Base-by-base conservation (phyloP, 2,329 filamentous ascomycete species). In the Aspergillus hiratsukae region DNA sequence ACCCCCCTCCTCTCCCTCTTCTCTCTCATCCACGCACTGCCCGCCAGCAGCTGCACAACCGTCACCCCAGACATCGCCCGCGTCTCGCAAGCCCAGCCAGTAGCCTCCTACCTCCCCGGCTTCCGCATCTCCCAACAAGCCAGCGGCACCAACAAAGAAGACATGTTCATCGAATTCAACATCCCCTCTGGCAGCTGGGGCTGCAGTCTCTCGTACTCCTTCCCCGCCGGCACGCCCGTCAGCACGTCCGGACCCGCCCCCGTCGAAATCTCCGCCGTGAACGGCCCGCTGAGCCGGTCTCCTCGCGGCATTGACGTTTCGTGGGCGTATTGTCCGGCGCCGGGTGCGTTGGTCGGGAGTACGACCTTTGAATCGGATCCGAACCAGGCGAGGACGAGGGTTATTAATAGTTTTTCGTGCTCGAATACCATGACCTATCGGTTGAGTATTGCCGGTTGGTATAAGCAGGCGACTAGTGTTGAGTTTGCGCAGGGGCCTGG, bases 351-450 rank as follows among this genome's bases (percentile, higher is more conserved):
- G 49, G 56, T 58, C 3, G 56, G 56, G 7, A 46, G n/a, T 3
- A 50, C 52, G 14, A 40, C 48, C 25, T 58, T 58, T 17, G 28
- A 55, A 27, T 35, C 49, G 5, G 27, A 25, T 25, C 27, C 37
- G 4, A 43, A 21, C 5, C 29, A 52, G 48, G 29, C 29, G 29
- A 52, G 31, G 37, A 55, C 27, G 3, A 17, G 50, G 37, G 50
- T 55, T 1, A 35, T 58, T 5, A 58, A 58, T 48, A 58, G 56
- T 37, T 58, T 58, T 45, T 53, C 29, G 11, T 58, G 56, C 46
- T 28, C 35, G 37, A 5, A 17, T 10, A 53, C 21, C 1, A 58
- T 58, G 56, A 48, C 50, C 2, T 58, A 58, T 25, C 28, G 56
- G 17, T 25, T 58, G n/a, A 58, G 56, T 51, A 51, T 58, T 25